These are phyloP conservation scores for Lachnellula arida DNA, from an alignment of 2,329 filamentous ascomycete genomes.

Conservation along the genomic window DNA sequence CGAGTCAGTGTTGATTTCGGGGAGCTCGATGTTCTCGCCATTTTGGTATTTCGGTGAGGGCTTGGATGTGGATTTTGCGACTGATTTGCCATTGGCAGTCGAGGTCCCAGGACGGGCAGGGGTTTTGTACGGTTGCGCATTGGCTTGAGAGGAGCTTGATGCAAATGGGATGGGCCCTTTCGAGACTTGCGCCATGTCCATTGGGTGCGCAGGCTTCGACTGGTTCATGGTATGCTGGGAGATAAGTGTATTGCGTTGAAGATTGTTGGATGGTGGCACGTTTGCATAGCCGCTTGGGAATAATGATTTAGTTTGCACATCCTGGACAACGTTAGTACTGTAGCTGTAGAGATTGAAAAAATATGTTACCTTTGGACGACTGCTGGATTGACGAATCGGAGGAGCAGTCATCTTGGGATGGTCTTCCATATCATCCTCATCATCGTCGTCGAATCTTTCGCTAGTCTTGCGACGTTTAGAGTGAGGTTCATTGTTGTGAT, in stretches of 20 bases:
- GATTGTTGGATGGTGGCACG: conserved; percentile 42
- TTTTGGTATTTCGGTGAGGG: conserved; percentile 84
- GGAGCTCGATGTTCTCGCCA: conserved; percentile 85
- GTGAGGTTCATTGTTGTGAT: conserved; percentile 53
- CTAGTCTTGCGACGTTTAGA: conserved; percentile 76
- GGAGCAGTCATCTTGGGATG: conserved; percentile 70
- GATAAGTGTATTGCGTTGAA: conserved; percentile 55
- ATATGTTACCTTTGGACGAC: conserved; percentile 41
- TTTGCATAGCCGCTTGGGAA: conserved; percentile 59
- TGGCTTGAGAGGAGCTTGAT: conserved; percentile 56
- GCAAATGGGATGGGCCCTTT: conserved; percentile 90
- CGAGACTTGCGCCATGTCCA: conserved; percentile 83
- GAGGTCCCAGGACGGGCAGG: conserved; percentile 52
- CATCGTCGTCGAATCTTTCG: conserved; percentile 56
- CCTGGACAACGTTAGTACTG: conserved; percentile 44
- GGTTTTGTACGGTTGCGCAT: conserved; percentile 58
- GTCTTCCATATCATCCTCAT: conserved; percentile 60
- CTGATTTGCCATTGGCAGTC: conserved; percentile 45
- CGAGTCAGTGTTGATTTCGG: conserved; percentile 92
- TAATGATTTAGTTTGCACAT: conserved; percentile 54
- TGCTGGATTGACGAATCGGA: conserved; percentile 75
- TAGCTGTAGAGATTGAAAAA: neutral
- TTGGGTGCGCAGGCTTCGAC: conserved; percentile 59
- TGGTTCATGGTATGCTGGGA: conserved; percentile 62
- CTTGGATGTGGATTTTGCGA: conserved; percentile 54